Conservation (phyloP, 768 basidiomycete genomes). For the Auricularia cornea region DNA sequence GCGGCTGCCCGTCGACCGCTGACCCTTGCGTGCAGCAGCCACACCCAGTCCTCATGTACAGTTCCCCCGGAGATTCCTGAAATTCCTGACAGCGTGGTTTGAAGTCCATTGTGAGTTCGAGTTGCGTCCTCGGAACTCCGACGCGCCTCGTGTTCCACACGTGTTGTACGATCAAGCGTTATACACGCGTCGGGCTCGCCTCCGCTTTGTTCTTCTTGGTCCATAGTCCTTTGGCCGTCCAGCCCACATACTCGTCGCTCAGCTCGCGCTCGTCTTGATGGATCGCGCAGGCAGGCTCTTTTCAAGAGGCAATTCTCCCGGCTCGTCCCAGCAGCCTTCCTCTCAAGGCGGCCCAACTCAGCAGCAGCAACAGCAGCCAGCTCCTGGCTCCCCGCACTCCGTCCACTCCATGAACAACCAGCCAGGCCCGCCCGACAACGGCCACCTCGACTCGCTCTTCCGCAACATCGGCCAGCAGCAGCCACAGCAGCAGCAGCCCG, state of each 20-base stretch:
- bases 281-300: not conserved
- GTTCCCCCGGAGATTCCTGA: too few species aligned
- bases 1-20: too few species aligned
- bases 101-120: too few species aligned
- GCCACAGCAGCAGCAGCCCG: constrained; percentile 22
- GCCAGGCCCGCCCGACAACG: constrained; percentile 37
- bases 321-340: not conserved
- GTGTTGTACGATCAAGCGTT: not conserved
- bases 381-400: not conserved
- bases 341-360: not conserved
- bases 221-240: not conserved
- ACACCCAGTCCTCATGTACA: too few species aligned
- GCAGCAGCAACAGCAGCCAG: not conserved
- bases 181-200: not conserved
- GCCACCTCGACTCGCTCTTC: constrained; percentile 61
- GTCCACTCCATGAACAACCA: constrained; percentile 17
- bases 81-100: too few species aligned
- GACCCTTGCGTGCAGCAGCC: too few species aligned
- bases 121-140: too few species aligned
- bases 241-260: not conserved
- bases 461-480: constrained; percentile 38
- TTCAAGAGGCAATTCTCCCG: not conserved
- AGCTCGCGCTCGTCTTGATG: not conserved
- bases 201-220: not conserved
- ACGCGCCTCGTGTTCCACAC: not conserved